Percentiles rank a stretch among this genome's conserved stretches.
These are phyloP conservation scores for Penstemon barbatus DNA, from an alignment of 257 asterid species.

Conservation along the genomic window DNA sequence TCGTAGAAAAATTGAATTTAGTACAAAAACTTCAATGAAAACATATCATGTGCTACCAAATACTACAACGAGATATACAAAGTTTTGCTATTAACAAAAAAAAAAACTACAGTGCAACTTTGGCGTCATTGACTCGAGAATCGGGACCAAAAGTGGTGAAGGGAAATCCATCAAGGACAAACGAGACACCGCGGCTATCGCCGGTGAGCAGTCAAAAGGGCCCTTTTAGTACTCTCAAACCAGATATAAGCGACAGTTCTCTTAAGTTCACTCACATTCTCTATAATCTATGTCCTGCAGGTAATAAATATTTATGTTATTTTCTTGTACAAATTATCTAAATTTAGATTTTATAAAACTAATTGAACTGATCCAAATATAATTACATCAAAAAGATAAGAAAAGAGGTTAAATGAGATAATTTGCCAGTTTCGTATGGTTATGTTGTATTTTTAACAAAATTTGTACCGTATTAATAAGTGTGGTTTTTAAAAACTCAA, in stretches of 20 bases:
- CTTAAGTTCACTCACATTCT: slow-evolving; percentile 94
- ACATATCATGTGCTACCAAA: too few relatives aligned
- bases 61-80: too few relatives aligned
- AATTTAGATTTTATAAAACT: not conserved
- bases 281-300: slow-evolving; percentile 90
- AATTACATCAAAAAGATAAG: too few relatives aligned
- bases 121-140: slow-evolving; percentile 89
- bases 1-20: too few relatives aligned
- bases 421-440: too few relatives aligned
- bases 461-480: too few relatives aligned
- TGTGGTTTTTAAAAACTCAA: too few relatives aligned
- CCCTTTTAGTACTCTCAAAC: slow-evolving; percentile 43
- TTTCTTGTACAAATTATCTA: not conserved
- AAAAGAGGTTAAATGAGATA: too few relatives aligned
- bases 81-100: too few relatives aligned
- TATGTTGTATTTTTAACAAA: too few relatives aligned
- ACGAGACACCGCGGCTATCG: slow-evolving; percentile 61
- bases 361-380: too few relatives aligned
- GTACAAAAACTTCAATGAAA: too few relatives aligned
- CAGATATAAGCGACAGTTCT: slow-evolving; percentile 60
- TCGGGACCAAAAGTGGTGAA: slow-evolving; percentile 90
- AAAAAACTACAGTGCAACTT: slow-evolving; percentile 55
- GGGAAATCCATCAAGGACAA: slow-evolving; percentile 72
- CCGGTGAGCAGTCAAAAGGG: slow-evolving; percentile 42
- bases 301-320: slow-evolving; percentile 33